Percentiles rank a stretch among this genome's conserved stretches.
Evolutionary conservation across 345 rosid genomes (phyloP).

Genomic region (Brassica rapa): DNA sequence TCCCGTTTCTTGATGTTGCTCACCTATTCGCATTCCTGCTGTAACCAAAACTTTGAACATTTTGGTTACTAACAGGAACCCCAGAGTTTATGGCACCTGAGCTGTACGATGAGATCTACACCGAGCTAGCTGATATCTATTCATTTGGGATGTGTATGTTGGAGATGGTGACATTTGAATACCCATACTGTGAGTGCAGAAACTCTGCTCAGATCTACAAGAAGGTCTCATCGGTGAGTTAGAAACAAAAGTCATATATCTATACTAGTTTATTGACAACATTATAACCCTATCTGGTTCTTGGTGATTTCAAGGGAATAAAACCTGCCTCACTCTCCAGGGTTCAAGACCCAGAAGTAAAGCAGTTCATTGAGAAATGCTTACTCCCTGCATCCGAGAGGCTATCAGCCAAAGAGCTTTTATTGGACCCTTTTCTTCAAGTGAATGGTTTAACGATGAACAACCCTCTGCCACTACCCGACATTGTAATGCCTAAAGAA

Average conservation of each 20-base stretch:
- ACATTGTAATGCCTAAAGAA: constrained; percentile 64
- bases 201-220: constrained; percentile 89
- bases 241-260: constrained; percentile 13
- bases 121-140: constrained; percentile 78
- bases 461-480: constrained; percentile 60
- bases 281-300: background rate
- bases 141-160: constrained; percentile 91
- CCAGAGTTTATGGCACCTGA: constrained; percentile 97
- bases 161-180: constrained; percentile 86
- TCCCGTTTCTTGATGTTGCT: constrained; percentile 3
- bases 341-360: constrained; percentile 70
- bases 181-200: constrained; percentile 81
- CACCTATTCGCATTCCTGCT: background rate
- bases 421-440: constrained; percentile 74
- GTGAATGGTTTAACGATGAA: constrained; percentile 53
- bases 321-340: constrained; percentile 82
- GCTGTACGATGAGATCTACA: constrained; percentile 79
- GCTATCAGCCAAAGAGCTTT: constrained; percentile 73
- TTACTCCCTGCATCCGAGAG: constrained; percentile 80
- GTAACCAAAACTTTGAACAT: background rate
- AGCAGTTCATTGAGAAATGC: constrained; percentile 85
- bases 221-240: constrained; percentile 81
- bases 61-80: constrained; percentile 52
- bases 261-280: background rate
- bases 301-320: constrained; percentile 58